Evolutionary conservation across 2,329 filamentous ascomycete genomes (phyloP).

Genomic region (Claviceps spartinae): DNA sequence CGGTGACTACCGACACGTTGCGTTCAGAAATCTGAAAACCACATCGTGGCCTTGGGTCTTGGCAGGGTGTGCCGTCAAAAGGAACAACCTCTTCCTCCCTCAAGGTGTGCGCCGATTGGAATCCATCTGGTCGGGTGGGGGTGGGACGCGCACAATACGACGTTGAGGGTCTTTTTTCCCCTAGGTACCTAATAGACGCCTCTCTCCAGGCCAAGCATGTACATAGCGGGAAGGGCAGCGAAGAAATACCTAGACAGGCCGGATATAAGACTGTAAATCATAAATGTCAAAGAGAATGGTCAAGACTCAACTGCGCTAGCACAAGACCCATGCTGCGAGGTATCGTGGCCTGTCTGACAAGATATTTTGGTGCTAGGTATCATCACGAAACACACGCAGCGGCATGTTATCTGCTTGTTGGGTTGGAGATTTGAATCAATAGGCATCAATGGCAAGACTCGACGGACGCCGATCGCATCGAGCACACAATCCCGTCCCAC

Average conservation of each 20-base stretch:
- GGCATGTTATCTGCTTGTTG: not conserved
- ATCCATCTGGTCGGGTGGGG: not conserved
- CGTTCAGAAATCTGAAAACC: slow-evolving; percentile 1
- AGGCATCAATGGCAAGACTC: not conserved
- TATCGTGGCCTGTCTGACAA: too few species aligned
- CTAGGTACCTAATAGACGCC: not conserved
- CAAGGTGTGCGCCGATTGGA: not conserved
- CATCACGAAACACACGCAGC: too few species aligned
- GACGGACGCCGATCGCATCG: not conserved
- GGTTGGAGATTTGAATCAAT: not conserved
- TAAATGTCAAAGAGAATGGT: too few species aligned
- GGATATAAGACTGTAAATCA: too few species aligned
- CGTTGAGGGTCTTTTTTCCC: not conserved
- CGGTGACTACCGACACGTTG: slow-evolving; percentile 8
- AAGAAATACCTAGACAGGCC: not conserved
- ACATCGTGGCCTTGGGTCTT: not conserved
- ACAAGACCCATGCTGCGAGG: too few species aligned
- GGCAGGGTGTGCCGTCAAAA: not conserved
- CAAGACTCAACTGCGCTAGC: too few species aligned
- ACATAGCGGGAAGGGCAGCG: not conserved
- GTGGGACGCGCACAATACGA: not conserved
- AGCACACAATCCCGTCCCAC: not conserved
- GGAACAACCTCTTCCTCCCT: not conserved
- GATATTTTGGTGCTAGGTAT: too few species aligned
- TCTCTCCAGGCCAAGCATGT: not conserved